Conservation (phyloP, 2,329 filamentous ascomycete species). For the Dactylellina drechsleri region DNA sequence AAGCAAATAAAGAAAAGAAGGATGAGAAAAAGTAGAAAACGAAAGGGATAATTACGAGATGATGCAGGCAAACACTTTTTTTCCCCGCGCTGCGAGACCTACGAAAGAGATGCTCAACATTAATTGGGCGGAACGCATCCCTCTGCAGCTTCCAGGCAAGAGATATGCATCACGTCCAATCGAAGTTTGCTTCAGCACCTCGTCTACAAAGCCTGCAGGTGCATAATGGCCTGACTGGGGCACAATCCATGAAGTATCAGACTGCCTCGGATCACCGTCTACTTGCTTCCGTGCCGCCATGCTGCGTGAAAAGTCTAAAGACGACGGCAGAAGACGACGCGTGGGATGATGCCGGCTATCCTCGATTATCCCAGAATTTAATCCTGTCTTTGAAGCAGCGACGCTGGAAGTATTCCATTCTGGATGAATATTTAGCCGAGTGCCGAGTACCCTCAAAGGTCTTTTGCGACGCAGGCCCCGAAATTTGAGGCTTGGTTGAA, state of each 20-base stretch:
- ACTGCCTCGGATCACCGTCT: slow-evolving; percentile 36
- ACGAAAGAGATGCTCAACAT: slow-evolving; percentile 19
- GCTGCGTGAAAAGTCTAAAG: slow-evolving; percentile 3
- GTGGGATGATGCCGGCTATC: slow-evolving; percentile 10
- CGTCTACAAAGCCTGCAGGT: slow-evolving; percentile 39
- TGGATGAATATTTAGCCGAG: slow-evolving; percentile 52
- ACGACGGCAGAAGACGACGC: background rate
- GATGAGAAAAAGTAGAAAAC: background rate
- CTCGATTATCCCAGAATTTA: slow-evolving; percentile 1
- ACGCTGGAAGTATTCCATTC: background rate
- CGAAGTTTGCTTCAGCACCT: slow-evolving; percentile 13
- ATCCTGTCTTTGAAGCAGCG: background rate
- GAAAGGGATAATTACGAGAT: no score
- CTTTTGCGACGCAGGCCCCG: slow-evolving; percentile 8
- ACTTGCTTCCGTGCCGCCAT: slow-evolving; percentile 41
- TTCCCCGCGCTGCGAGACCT: no score
- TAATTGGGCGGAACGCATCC: slow-evolving; percentile 18
- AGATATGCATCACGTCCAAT: slow-evolving; percentile 9
- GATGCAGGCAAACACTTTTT: no score
- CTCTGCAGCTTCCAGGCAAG: slow-evolving; percentile 8
- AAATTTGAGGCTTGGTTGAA: no score
- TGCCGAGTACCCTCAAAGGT: slow-evolving; percentile 9
- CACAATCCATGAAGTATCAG: slow-evolving; percentile 9
- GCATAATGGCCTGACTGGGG: slow-evolving; percentile 35
- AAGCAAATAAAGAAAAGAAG: background rate